Percentiles rank a stretch among this genome's conserved stretches.
These are phyloP conservation scores for Hygrophorus pudorinus DNA, from an alignment of 768 basidiomycete genomes.

Conservation along the genomic window DNA sequence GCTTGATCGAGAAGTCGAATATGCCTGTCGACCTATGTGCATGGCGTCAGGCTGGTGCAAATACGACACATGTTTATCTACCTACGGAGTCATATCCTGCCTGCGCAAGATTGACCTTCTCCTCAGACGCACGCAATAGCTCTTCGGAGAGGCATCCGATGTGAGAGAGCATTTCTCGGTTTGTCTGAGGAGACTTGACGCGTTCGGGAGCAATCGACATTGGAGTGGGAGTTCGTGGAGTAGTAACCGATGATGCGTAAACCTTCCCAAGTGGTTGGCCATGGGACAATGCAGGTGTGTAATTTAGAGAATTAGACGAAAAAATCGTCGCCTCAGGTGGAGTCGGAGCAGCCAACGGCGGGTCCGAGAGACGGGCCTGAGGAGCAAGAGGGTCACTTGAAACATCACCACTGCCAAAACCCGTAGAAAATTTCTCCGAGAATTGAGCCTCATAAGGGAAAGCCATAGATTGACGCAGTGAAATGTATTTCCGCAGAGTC, in stretches of 20 bases:
- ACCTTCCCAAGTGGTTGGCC: too few species aligned
- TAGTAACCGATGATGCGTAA: background rate
- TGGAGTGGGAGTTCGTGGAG: slow-evolving; percentile 11
- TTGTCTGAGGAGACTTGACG: slow-evolving; percentile 23
- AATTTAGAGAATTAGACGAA: too few species aligned
- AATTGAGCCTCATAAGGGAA: background rate
- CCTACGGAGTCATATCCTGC: slow-evolving; percentile 62
- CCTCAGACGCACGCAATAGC: slow-evolving; percentile 53
- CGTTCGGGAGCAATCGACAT: slow-evolving; percentile 16
- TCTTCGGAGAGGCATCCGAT: slow-evolving; percentile 55
- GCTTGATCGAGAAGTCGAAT: slow-evolving; percentile 69
- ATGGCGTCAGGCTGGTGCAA: background rate
- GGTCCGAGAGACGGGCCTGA: too few species aligned
- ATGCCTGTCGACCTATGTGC: slow-evolving; percentile 68
- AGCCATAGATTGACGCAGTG: slow-evolving; percentile 12
- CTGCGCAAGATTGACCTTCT: slow-evolving; percentile 69
- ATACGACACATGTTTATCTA: slow-evolving; percentile 3
- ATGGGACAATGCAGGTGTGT: background rate
- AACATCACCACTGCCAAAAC: too few species aligned
- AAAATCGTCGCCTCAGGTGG: too few species aligned
- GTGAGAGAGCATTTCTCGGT: slow-evolving; percentile 42
- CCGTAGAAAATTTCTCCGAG: slow-evolving; percentile 1
- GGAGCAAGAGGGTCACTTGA: too few species aligned
- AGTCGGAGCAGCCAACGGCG: too few species aligned
- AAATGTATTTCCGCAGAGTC: slow-evolving; percentile 38